Base-by-base conservation (phyloP, 768 basidiomycete genomes). In the Tylopilus sp. region DNA sequence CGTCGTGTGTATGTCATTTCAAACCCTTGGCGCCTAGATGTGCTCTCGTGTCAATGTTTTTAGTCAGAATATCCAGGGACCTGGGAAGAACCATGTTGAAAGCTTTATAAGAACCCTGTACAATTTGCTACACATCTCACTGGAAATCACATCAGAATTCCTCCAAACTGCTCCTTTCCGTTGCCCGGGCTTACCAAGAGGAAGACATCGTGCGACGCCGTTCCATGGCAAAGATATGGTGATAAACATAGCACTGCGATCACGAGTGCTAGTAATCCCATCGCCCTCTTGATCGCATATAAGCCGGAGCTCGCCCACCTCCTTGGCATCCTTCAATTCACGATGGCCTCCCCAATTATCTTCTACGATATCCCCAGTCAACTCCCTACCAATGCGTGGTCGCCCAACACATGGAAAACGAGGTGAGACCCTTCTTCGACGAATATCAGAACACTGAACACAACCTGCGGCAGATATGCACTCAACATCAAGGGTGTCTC, bases 401-500 rank as follows among this genome's bases (percentile, higher is more conserved):
- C 75, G 5, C 73, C 75, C 8, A 79, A 77, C 51, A 73, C 74
- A 30, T 76, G 73, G 73, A 78, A 75, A 59, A 63, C 65, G 12
- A 58, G 79, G 78, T 74, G 38, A 44, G 66, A 48, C 7, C 33
- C 6, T 4, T 12, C 42, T 8, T 36, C 23, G 6, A 23, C 11
- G 6, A 28, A 20, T 18, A 36, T 41, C 25, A 18, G 31, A 17
- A 7, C 15, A 21, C 44, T 54, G 18, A 50, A 30, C 6, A 2
- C 38, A 28, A 20, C 11, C 33, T n/a, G n/a, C n/a, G n/a, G 18
- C 43, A 75, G 72, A 52, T 69, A 63, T 48, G 69, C 69, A 7
- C 57, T 75, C 47, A 75, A 76, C 52, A 64, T 69, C 63, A 77
- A 79, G 55, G 61, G 66, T 15, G 36, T 79, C 22, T 64, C 69